Evolutionary conservation across 371 early-diverging fungal genomes (phyloP).

Genomic region (Mortierella sp.): DNA sequence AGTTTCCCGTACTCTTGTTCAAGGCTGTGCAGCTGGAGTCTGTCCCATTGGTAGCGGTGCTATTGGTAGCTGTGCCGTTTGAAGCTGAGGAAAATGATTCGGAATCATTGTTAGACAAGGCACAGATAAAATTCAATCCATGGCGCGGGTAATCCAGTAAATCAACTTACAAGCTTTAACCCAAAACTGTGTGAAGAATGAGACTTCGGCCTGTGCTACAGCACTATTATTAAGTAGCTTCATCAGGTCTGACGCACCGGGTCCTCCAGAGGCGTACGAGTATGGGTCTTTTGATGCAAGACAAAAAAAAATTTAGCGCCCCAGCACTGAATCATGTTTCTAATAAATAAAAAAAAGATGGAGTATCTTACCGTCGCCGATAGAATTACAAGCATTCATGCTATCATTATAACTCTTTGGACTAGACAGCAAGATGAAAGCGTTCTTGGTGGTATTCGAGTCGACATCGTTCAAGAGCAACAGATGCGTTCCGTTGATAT

Average conservation of each 20-base stretch:
- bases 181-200: neutral
- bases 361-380: constrained; percentile 28
- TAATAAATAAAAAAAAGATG: neutral
- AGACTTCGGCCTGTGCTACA: neutral
- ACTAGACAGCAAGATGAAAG: constrained; percentile 32
- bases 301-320: neutral
- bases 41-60: neutral
- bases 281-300: neutral
- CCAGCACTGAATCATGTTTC: too few species aligned
- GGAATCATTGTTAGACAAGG: neutral
- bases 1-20: constrained; percentile 26
- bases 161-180: neutral
- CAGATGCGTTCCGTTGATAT: constrained; percentile 27
- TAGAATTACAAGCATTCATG: constrained; percentile 21
- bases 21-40: constrained; percentile 16
- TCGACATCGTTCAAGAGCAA: constrained; percentile 39
- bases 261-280: neutral
- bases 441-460: constrained; percentile 17
- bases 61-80: neutral
- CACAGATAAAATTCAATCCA: too few species aligned
- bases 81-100: neutral
- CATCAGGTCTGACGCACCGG: neutral
- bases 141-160: neutral
- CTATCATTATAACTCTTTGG: constrained; percentile 27
- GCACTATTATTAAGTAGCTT: neutral